Evolutionary conservation across 169 alveolate species (phyloP), one percentile per base, ranked within the genome.

Genomic region (Toxoplasma gondii): DNA sequence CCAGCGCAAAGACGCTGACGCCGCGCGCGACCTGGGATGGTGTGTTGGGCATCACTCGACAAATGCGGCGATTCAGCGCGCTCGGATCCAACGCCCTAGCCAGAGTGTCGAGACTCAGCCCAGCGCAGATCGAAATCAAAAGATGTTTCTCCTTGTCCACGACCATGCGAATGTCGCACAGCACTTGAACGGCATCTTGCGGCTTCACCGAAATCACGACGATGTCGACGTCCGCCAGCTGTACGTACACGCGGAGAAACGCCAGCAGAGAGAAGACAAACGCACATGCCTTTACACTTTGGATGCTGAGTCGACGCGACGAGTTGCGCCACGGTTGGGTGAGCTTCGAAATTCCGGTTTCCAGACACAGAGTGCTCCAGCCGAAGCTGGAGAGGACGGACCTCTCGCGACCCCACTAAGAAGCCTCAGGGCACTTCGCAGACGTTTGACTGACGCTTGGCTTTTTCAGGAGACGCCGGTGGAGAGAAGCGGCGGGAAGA

Each of bases 11-110:
- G 67, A 82, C 90, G 41, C 90, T 82, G 43, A 82, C 90, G 90
- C 90, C 90, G n/a, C 34, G n/a, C 5, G 69, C 4, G 29, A 82
- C 41, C 36, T 82, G 90, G 24, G 67, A 82, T 0, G 90, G 90
- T 24, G 90, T 82, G 36, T 82, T 82, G 41, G 90, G 90, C 53
- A 82, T 39, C 19, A 82, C 90, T 12, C 90, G 90, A 16, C 67
- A 36, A 36, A 82, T 82, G 38, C 90, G 53, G n/a, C 90, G 53
- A 31, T 82, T 82, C 24, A 44, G n/a, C 9, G 64, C 4, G 41
- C 41, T 41, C 39, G 22, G 38, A 74, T 74, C 43, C 67, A 82
- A 12, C 17, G 90, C 90, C 29, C 44, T 1, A 16, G 90, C 41
- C 31, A 82, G 90, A 0, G 64, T 82, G 1, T 43, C 36, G 69